Conservation (phyloP, 352 stramenopile species). For the Elongisporangium anandrum region DNA sequence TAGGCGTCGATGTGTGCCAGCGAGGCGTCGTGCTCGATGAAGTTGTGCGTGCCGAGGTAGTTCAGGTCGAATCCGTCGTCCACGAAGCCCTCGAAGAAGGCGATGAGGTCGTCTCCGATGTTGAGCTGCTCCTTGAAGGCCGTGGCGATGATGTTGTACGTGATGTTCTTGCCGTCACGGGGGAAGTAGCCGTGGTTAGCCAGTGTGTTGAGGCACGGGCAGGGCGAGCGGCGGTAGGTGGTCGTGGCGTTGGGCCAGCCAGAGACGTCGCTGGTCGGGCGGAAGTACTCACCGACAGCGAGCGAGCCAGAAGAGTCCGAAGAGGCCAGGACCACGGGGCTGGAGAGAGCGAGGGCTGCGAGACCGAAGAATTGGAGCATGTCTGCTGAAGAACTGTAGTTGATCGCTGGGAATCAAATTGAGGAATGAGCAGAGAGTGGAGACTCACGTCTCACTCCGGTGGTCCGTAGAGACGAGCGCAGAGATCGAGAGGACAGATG, state of each 20-base stretch:
- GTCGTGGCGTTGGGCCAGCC: constrained; percentile 16
- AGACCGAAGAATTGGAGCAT: background rate
- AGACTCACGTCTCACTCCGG: background rate
- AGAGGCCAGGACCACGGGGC: background rate
- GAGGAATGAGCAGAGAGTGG: background rate
- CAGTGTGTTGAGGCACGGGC: constrained; percentile 43
- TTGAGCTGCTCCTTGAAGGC: constrained; percentile 31
- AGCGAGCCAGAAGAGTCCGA: background rate
- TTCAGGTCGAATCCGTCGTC: constrained; percentile 22
- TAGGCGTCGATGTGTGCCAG: constrained; percentile 30
- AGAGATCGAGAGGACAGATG: background rate
- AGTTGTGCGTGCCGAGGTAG: constrained; percentile 38
- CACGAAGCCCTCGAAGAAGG: constrained; percentile 17
- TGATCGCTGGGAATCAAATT: background rate
- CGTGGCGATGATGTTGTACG: constrained; percentile 11
- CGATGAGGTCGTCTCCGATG: constrained; percentile 15
- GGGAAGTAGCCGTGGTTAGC: constrained; percentile 54
- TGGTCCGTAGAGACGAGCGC: background rate
- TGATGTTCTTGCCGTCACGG: constrained; percentile 40
- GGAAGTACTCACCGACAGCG: constrained; percentile 28
- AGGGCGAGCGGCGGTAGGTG: constrained; percentile 34
- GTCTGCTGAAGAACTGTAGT: background rate
- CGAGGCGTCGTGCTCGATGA: constrained; percentile 45
- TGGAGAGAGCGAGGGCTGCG: background rate
- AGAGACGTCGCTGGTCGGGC: constrained; percentile 12